Conservation (phyloP, 345 rosid genomes). For the Bruguiera gymnorhiza region DNA sequence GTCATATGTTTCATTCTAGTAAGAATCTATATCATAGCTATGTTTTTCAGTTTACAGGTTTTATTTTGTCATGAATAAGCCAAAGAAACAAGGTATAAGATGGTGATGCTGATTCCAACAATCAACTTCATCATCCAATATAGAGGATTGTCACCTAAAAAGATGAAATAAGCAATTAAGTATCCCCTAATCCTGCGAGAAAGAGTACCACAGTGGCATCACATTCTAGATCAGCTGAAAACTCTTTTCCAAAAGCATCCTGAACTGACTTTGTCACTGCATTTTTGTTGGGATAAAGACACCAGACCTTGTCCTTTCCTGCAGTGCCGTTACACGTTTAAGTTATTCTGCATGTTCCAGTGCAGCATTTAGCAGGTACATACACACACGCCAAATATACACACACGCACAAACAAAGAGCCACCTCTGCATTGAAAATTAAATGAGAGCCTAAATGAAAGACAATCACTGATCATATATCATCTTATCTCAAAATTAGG, state of each 20-base stretch:
- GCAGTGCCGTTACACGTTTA: slow-evolving; percentile 19
- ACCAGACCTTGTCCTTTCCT: slow-evolving; percentile 77
- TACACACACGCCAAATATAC: no score
- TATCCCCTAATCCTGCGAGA: background rate
- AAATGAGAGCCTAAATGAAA: background rate
- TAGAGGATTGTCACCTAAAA: background rate
- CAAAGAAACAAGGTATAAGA: background rate
- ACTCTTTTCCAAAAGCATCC: slow-evolving; percentile 40
- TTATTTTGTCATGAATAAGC: background rate
- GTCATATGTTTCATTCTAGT: background rate
- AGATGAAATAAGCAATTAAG: background rate
- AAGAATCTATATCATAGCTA: background rate
- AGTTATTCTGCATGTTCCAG: background rate
- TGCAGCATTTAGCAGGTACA: background rate
- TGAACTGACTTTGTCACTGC: slow-evolving; percentile 51
- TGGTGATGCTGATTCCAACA: slow-evolving; percentile 1
- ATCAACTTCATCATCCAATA: no score
- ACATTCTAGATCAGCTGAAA: slow-evolving; percentile 33
- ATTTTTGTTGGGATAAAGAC: slow-evolving; percentile 87
- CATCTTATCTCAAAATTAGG: background rate
- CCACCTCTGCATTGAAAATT: no score
- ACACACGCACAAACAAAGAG: no score
- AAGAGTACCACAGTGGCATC: slow-evolving; percentile 33
- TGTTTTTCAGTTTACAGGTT: background rate
- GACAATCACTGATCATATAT: background rate